Percentiles rank a stretch among this genome's conserved stretches.
These are phyloP conservation scores for Fusarium sacchari DNA, from an alignment of 2,329 filamentous ascomycete genomes.

Conservation along the genomic window DNA sequence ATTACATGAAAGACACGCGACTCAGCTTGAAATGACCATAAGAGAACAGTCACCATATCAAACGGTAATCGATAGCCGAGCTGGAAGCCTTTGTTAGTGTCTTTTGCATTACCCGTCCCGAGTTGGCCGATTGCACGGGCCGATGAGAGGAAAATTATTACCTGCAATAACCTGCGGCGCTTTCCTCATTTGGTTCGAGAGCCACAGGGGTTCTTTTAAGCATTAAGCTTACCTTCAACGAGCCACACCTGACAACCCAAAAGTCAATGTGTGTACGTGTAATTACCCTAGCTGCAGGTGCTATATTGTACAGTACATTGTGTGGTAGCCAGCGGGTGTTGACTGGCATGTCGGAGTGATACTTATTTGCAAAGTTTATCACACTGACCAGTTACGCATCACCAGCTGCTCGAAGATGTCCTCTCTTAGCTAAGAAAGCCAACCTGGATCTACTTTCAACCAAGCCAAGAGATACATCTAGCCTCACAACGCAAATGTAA, in stretches of 20 bases:
- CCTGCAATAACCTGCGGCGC: slow-evolving; percentile 9
- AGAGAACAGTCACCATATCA: not conserved
- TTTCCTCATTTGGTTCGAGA: not conserved
- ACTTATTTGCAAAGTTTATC: not conserved
- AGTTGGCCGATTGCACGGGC: not conserved
- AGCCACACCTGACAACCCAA: slow-evolving; percentile 3
- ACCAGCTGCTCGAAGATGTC: not conserved
- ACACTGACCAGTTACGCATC: not conserved
- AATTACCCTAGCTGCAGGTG: not conserved
- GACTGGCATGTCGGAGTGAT: not conserved
- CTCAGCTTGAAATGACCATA: not conserved
- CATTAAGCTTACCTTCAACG: slow-evolving; percentile 12
- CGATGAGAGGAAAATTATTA: slow-evolving; percentile 13
- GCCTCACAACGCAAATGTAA: not conserved
- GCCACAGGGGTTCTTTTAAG: slow-evolving; percentile 13
- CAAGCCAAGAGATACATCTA: not conserved
- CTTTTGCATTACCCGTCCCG: not conserved
- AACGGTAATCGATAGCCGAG: slow-evolving; percentile 2
- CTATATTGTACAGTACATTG: not conserved
- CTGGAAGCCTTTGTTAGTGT: not conserved
- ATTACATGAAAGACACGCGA: not conserved
- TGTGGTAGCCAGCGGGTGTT: not conserved
- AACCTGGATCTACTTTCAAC: not conserved
- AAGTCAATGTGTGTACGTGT: not conserved
- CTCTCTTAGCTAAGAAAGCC: not conserved